These are phyloP conservation scores for Fusarium transvaalense DNA, from an alignment of 2,329 filamentous ascomycete species.

Conservation along the genomic window DNA sequence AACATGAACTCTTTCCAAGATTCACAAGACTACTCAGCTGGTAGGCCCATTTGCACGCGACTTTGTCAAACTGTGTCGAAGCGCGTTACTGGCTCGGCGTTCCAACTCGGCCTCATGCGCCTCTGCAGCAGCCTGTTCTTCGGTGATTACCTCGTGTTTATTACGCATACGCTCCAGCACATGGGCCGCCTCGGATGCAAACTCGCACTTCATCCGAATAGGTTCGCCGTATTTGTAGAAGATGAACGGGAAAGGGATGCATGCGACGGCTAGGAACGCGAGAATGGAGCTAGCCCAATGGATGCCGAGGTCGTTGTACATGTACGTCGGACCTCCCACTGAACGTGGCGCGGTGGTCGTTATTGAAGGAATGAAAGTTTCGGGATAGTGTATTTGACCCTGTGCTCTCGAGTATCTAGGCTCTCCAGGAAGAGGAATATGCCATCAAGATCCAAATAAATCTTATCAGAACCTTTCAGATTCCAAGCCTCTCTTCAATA, in stretches of 20 bases:
- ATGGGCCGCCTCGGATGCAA: constrained; percentile 73
- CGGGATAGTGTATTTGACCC: too few species aligned
- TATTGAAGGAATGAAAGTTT: too few species aligned
- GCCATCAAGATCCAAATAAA: too few species aligned
- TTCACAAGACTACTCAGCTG: too few species aligned
- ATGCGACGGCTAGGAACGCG: constrained; percentile 78
- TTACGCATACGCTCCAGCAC: constrained; percentile 64
- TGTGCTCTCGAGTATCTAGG: too few species aligned
- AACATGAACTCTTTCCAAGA: too few species aligned
- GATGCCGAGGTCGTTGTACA: constrained; percentile 72
- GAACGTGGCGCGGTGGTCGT: too few species aligned
- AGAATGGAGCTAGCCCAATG: constrained; percentile 82
- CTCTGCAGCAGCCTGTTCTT: constrained; percentile 48
- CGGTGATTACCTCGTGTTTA: constrained; percentile 48
- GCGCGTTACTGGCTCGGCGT: constrained; percentile 42
- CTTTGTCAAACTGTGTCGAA: constrained; percentile 38
- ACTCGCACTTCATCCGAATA: constrained; percentile 77
- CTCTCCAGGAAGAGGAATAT: too few species aligned
- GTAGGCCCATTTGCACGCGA: constrained; percentile 13
- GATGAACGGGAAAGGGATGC: constrained; percentile 79
- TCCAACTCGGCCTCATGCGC: constrained; percentile 46
- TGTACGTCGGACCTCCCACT: too few species aligned
- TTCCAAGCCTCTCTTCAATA: neutral
- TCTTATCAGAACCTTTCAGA: too few species aligned
- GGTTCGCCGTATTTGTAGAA: constrained; percentile 77